A percentile compares a stretch with the other conserved stretches of the same genome.
Conservation (phyloP, 192 early-diverging fungal species). For the Podila minutissima region DNA sequence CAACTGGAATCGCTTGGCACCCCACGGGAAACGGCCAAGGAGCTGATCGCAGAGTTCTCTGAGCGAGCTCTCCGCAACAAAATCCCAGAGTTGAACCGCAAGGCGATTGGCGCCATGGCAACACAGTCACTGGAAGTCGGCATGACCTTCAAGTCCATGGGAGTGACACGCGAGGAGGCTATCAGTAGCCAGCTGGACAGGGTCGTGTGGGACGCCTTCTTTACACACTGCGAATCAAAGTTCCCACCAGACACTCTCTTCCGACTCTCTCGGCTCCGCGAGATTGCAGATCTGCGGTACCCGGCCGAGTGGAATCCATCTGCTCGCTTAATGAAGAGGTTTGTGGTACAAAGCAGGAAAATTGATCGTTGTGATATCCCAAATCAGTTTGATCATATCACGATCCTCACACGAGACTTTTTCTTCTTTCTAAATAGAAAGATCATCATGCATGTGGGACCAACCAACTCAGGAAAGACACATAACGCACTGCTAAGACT, state of each 20-base stretch:
- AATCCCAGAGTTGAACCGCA: conserved; percentile 22
- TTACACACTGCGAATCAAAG: conserved; percentile 19
- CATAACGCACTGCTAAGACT: conserved; percentile 86
- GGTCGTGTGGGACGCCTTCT: conserved; percentile 34
- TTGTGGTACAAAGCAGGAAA: conserved; percentile 5
- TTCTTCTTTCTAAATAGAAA: conserved; percentile 54
- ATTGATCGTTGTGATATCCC: too few relatives aligned
- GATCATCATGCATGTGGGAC: conserved; percentile 94
- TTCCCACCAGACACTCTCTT: conserved; percentile 22
- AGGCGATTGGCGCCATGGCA: conserved; percentile 15
- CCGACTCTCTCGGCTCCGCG: conserved; percentile 51
- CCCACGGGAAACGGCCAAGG: conserved; percentile 13
- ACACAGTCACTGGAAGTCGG: conserved; percentile 27
- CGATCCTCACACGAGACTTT: background rate
- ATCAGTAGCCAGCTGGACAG: conserved; percentile 23
- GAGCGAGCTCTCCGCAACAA: conserved; percentile 15
- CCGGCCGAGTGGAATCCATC: conserved; percentile 84
- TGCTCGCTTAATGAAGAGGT: conserved; percentile 81
- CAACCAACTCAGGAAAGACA: conserved; percentile 98
- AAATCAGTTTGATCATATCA: background rate
- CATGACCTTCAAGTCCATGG: conserved; percentile 49
- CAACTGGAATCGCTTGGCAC: conserved; percentile 34
- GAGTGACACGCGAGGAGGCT: conserved; percentile 37
- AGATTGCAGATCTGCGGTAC: conserved; percentile 77
- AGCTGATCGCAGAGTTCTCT: conserved; percentile 11